Conservation (phyloP, 805 yeast species). For the Priceomyces medius region DNA sequence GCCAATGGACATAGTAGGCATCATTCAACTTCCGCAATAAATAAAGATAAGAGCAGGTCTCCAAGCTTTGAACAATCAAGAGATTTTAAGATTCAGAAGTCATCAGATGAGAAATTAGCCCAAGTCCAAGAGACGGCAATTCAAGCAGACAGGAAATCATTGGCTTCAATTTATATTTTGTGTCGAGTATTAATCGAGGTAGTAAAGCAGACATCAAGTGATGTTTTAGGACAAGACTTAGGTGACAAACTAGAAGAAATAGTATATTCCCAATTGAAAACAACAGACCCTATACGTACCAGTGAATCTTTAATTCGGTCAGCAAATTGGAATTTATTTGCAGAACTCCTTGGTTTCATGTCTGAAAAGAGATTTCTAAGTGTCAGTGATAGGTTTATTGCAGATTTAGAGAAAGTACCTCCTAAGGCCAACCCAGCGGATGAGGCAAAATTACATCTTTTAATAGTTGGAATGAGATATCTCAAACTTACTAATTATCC, state of each 20-base stretch:
- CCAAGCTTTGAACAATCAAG: conserved; percentile 10
- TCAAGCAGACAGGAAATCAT: conserved; percentile 81
- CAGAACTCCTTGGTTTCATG: conserved; percentile 87
- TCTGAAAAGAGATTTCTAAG: conserved; percentile 78
- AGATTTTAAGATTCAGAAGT: conserved; percentile 15
- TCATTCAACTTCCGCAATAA: conserved; percentile 42
- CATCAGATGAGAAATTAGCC: conserved; percentile 31
- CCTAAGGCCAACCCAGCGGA: conserved; percentile 29
- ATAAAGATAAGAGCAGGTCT: conserved; percentile 16
- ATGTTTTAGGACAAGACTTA: conserved; percentile 70
- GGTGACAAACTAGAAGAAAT: conserved; percentile 87
- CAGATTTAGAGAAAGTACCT: conserved; percentile 85
- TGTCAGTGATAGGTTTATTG: conserved; percentile 91
- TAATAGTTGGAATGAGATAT: conserved; percentile 91
- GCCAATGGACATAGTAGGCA: conserved; percentile 44
- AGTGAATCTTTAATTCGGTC: conserved; percentile 68
- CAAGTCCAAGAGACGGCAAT: conserved; percentile 65
- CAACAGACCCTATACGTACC: conserved; percentile 78
- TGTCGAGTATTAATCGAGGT: conserved; percentile 93
- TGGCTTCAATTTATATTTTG: conserved; percentile 81
- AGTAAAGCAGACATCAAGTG: conserved; percentile 81
- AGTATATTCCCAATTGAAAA: conserved; percentile 82
- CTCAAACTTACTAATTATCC: conserved; percentile 79
- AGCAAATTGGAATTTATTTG: conserved; percentile 91
- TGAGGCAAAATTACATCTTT: conserved; percentile 60